A percentile compares a stretch with the other conserved stretches of the same genome.
These are phyloP conservation scores for Metrosideros polymorpha DNA, from an alignment of 441 rosid genomes.

Conservation along the genomic window DNA sequence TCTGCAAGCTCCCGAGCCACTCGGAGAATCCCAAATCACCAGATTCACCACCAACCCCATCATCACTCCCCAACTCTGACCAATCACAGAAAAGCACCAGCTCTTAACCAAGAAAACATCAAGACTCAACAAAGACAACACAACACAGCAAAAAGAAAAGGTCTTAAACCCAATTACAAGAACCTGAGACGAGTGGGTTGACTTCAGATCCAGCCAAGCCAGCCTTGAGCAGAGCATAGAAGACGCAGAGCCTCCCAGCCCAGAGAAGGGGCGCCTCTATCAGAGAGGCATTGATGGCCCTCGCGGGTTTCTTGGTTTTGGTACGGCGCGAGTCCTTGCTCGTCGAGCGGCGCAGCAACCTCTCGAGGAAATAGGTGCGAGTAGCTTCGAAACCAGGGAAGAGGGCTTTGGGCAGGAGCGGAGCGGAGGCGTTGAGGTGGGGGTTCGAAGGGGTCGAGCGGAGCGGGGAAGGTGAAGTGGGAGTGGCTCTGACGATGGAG, in stretches of 20 bases:
- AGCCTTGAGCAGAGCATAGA: slow-evolving; percentile 63
- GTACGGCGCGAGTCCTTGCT: neutral
- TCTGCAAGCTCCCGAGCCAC: slow-evolving; percentile 13
- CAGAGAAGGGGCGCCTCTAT: slow-evolving; percentile 64
- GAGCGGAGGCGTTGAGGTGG: slow-evolving; percentile 1
- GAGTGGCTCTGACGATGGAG: neutral
- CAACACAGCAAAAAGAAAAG: neutral
- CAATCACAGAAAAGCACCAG: neutral
- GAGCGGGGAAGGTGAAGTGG: slow-evolving; percentile 21
- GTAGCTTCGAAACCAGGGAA: slow-evolving; percentile 14
- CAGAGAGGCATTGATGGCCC: slow-evolving; percentile 41
- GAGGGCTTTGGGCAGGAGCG: slow-evolving; percentile 31
- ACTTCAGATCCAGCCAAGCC: slow-evolving; percentile 80
- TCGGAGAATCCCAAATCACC: slow-evolving; percentile 80
- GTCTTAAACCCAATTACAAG: neutral
- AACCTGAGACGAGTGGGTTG: slow-evolving; percentile 75
- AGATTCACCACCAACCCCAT: slow-evolving; percentile 17
- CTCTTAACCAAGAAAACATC: neutral
- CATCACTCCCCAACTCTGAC: slow-evolving; percentile 43
- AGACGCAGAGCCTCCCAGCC: slow-evolving; percentile 75
- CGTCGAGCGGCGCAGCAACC: neutral
- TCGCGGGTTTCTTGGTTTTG: neutral
- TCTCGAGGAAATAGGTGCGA: slow-evolving; percentile 15
- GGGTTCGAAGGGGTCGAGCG: neutral
- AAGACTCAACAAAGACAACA: neutral